Base-by-base conservation (phyloP, 1,284 basidiomycete species). In the Cryptococcus sp. region DNA sequence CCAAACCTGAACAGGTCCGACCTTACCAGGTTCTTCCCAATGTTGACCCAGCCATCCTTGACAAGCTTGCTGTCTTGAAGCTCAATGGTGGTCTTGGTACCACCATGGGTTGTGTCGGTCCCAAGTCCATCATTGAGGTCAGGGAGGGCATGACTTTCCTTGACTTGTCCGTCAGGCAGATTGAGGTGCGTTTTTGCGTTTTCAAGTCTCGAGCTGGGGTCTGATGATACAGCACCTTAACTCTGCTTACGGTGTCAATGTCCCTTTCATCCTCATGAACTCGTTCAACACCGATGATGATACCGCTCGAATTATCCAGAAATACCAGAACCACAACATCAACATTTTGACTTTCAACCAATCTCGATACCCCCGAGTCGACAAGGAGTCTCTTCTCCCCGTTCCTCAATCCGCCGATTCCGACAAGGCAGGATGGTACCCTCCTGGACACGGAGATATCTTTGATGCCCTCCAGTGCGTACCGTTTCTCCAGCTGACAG, bases 271-370 rank as follows among this genome's bases (percentile, higher is more conserved):
- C 78, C 85, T 98, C 73, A 98, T 98, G 94, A 98, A 96, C 72
- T 97, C 92, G 59, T 98, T 98, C 85, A 98, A 98, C 82, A 98
- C 96, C 40, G 93, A 94, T 75, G 91, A 94, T 49, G 92, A 96
- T 75, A 96, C 92, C 45, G 82, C 91, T 53, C 87, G 93, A 56
- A 96, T 98, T 80, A 98, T 98, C 79, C 96, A 98, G 78, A 99
- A 99, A 79, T 98, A 98, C 78, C 91, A 73, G 50, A 98, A 98
- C 81, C 92, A 96, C 79, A 92, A 94, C 75, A 83, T 96, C 66
- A 86, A 89, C 74, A 92, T 94, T 74, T 88, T 88, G 55, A 91
- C 88, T 54, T 74, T 74, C 84, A 98, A 98, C 80, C 96, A 98
- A 80, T 96, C 91, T 24, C 85, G 94, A 59, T 98, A 98, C 79